phyloP scores from a whole-genome alignment of 352 stramenopile species.

The Pythium myriotylum region DNA sequence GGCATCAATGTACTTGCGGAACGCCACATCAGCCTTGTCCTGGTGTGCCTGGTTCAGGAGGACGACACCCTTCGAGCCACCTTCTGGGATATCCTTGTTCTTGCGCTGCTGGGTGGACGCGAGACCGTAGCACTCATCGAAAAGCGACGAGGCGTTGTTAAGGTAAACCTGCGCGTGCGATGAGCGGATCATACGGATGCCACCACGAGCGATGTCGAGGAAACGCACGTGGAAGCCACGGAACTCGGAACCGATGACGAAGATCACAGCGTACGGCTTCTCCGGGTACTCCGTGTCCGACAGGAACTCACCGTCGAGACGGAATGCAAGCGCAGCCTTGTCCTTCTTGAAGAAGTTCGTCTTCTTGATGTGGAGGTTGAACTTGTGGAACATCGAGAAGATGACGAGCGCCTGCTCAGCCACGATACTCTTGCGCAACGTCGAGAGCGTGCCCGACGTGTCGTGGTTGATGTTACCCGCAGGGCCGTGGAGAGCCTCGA shows the following conservation, averaged over 20 bases:
- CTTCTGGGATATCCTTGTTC: constrained; percentile 99
- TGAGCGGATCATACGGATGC: constrained; percentile 92
- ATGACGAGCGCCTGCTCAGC: constrained; percentile 77
- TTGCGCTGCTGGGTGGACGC: constrained; percentile 98
- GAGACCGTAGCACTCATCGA: constrained; percentile 96
- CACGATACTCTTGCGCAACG: constrained; percentile 71
- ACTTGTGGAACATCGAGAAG: constrained; percentile 83
- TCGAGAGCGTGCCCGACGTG: constrained; percentile 59
- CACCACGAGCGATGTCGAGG: constrained; percentile 95
- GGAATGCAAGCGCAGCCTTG: constrained; percentile 76
- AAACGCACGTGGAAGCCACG: constrained; percentile 98
- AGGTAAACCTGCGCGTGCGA: constrained; percentile 90
- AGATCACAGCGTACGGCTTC: constrained; percentile 94
- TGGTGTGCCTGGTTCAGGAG: constrained; percentile 93
- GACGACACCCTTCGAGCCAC: constrained; percentile 96
- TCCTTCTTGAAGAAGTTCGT: constrained; percentile 87
- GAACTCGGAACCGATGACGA: constrained; percentile 95
- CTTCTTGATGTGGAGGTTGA: constrained; percentile 83
- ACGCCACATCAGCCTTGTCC: constrained; percentile 85
- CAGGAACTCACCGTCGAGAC: constrained; percentile 75
- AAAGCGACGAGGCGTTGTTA: constrained; percentile 91
- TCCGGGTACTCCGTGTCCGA: constrained; percentile 78
- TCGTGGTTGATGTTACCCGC: constrained; percentile 41
- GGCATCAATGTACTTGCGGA: constrained; percentile 97
- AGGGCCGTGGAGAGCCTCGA: constrained; percentile 69